Evolutionary conservation across 2,329 filamentous ascomycete species (phyloP).

Genomic region (Apiospora marii): DNA sequence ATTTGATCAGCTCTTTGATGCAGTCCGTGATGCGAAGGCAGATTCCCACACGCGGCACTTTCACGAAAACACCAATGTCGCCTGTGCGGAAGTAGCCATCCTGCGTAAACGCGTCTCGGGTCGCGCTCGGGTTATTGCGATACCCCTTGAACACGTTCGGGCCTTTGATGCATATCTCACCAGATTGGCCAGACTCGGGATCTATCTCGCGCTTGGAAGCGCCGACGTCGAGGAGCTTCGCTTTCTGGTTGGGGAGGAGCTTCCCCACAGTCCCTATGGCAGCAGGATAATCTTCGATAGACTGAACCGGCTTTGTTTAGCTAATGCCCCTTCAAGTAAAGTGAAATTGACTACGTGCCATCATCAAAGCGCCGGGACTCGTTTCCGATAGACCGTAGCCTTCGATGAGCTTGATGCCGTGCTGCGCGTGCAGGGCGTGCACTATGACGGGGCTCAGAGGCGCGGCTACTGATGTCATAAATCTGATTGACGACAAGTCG

Average conservation of each 20-base stretch:
- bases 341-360: background rate
- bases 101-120: slow-evolving; percentile 60
- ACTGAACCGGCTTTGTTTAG: background rate
- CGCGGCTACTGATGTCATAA: background rate
- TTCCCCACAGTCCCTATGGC: background rate
- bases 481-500: background rate
- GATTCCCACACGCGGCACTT: background rate
- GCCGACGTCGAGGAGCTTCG: background rate
- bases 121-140: slow-evolving; percentile 75
- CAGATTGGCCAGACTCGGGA: slow-evolving; percentile 49
- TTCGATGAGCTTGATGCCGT: background rate
- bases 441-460: background rate
- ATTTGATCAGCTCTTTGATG: slow-evolving; percentile 73
- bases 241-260: background rate
- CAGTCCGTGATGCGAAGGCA: slow-evolving; percentile 56
- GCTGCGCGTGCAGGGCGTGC: background rate
- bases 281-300: background rate
- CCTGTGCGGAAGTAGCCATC: slow-evolving; percentile 76
- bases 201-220: background rate
- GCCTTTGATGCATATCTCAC: slow-evolving; percentile 76
- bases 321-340: background rate
- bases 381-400: background rate
- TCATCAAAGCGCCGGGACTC: background rate
- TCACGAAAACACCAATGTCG: slow-evolving; percentile 76
- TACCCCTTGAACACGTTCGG: slow-evolving; percentile 81